Percentiles rank a stretch among this genome's conserved stretches.
These are phyloP conservation scores for Colletotrichum lindemuthianum DNA, from an alignment of 2,329 filamentous ascomycete genomes.

Conservation along the genomic window DNA sequence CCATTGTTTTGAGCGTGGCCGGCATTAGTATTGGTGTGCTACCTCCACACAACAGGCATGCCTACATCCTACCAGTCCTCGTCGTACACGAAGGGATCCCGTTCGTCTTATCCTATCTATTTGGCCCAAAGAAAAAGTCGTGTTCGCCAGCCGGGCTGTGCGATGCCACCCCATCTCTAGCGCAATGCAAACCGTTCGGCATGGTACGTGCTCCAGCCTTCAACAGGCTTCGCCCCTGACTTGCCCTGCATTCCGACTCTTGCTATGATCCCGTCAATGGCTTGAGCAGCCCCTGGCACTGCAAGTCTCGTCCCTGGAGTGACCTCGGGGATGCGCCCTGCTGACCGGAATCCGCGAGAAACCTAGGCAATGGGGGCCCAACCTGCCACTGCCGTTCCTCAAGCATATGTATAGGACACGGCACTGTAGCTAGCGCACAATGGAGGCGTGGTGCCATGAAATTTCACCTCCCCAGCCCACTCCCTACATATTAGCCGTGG, in stretches of 20 bases:
- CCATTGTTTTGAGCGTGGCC: too few relatives aligned
- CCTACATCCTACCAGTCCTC: too few relatives aligned
- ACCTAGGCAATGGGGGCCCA: slow-evolving; percentile 33
- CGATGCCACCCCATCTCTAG: slow-evolving; percentile 28
- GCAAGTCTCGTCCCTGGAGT: neutral
- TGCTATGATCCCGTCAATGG: slow-evolving; percentile 16
- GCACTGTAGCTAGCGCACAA: too few relatives aligned
- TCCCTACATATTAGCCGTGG: too few relatives aligned
- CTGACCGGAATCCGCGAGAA: slow-evolving; percentile 31
- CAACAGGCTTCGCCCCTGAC: slow-evolving; percentile 29
- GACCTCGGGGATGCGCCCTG: slow-evolving; percentile 25
- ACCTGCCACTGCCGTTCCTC: slow-evolving; percentile 23
- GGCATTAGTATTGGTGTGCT: too few relatives aligned
- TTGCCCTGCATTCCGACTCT: slow-evolving; percentile 29
- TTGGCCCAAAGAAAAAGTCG: neutral
- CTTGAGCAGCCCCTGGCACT: neutral
- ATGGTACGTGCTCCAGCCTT: slow-evolving; percentile 19
- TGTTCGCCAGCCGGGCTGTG: slow-evolving; percentile 9
- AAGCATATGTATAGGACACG: slow-evolving; percentile 9
- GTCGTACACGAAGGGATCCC: too few relatives aligned
- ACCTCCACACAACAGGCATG: too few relatives aligned
- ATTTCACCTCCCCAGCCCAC: too few relatives aligned
- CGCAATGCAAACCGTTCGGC: slow-evolving; percentile 1
- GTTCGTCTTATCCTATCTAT: slow-evolving; percentile 5
- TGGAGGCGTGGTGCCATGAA: too few relatives aligned